phyloP scores from a whole-genome alignment of 2,329 filamentous ascomycete species.

The Peltaster fructicola region DNA sequence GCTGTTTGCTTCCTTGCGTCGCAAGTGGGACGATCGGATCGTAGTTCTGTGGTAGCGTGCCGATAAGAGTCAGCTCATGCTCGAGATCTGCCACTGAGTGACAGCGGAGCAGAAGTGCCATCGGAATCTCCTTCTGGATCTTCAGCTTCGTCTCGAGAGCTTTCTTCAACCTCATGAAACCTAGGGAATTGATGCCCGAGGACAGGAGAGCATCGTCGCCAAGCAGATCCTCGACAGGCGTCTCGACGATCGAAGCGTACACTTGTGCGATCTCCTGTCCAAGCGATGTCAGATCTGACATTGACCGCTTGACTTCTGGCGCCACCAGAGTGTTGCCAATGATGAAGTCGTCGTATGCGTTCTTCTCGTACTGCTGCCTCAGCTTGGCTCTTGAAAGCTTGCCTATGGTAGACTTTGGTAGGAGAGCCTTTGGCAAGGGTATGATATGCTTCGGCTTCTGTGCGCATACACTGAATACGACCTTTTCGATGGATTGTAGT shows the following conservation, averaged over 20 bases:
- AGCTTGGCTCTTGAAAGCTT: constrained; percentile 10
- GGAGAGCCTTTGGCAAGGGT: constrained; percentile 6
- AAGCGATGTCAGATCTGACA: not conserved
- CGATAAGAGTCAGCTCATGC: constrained; percentile 14
- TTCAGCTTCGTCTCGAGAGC: constrained; percentile 8
- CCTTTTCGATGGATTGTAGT: constrained; percentile 7
- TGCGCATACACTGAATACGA: constrained; percentile 7
- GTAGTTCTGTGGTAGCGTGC: constrained; percentile 9
- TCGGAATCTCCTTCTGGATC: constrained; percentile 8
- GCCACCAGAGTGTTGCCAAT: constrained; percentile 1
- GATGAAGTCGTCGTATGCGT: constrained; percentile 3
- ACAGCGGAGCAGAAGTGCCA: constrained; percentile 1
- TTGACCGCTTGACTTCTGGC: not conserved
- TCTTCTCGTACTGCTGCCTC: constrained; percentile 6
- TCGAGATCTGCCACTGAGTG: constrained; percentile 2
- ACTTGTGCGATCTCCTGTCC: constrained; percentile 7
- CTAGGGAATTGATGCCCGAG: constrained; percentile 4
- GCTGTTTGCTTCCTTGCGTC: constrained; percentile 7
- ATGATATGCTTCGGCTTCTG: constrained; percentile 8
- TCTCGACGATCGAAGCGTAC: constrained; percentile 6
- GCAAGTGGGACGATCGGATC: constrained; percentile 3
- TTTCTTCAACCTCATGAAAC: constrained; percentile 10
- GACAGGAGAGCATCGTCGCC: constrained; percentile 6
- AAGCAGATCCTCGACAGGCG: constrained; percentile 3
- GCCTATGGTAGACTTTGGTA: constrained; percentile 11